These are phyloP conservation scores for Pezicula neosporulosa DNA, from an alignment of 2,329 filamentous ascomycete species.

Conservation along the genomic window DNA sequence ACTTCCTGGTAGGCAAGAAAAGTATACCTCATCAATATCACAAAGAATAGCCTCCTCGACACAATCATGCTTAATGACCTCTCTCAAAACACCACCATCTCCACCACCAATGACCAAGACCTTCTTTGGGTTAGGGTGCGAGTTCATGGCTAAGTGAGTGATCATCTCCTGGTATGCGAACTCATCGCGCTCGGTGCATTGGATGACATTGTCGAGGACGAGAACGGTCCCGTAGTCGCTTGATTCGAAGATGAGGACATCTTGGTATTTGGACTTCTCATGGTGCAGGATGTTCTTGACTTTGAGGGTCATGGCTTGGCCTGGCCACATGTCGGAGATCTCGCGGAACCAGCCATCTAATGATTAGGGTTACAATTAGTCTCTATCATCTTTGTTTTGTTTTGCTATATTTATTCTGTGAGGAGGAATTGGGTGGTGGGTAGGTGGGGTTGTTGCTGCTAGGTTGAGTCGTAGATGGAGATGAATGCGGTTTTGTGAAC, in stretches of 20 bases:
- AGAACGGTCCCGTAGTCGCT: constrained; percentile 95
- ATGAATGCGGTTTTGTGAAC: constrained; percentile 23
- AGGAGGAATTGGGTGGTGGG: background rate
- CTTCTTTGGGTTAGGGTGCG: constrained; percentile 96
- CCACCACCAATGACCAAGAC: constrained; percentile 97
- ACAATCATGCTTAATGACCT: constrained; percentile 98
- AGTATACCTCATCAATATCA: constrained; percentile 89
- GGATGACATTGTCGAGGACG: constrained; percentile 98
- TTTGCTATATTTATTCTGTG: background rate
- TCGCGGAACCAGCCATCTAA: constrained; percentile 99
- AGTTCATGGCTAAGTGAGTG: constrained; percentile 96
- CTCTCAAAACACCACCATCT: constrained; percentile 94
- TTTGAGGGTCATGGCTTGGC: constrained; percentile 97
- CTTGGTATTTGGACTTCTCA: constrained; percentile 99
- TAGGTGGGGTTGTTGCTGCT: constrained; percentile 16
- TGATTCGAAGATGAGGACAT: constrained; percentile 98
- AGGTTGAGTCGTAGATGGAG: background rate
- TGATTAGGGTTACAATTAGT: background rate
- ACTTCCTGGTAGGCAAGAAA: background rate
- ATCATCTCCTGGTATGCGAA: constrained; percentile 99
- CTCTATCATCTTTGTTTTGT: too few relatives aligned
- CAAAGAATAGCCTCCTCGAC: constrained; percentile 95
- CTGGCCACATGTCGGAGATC: constrained; percentile 97
- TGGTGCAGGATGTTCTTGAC: constrained; percentile 98
- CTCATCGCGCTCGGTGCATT: constrained; percentile 97